Evolutionary conservation across 2,329 filamentous ascomycete genomes (phyloP), one percentile per base, ranked within the genome.

Genomic region (Botrytis sinoallii): DNA sequence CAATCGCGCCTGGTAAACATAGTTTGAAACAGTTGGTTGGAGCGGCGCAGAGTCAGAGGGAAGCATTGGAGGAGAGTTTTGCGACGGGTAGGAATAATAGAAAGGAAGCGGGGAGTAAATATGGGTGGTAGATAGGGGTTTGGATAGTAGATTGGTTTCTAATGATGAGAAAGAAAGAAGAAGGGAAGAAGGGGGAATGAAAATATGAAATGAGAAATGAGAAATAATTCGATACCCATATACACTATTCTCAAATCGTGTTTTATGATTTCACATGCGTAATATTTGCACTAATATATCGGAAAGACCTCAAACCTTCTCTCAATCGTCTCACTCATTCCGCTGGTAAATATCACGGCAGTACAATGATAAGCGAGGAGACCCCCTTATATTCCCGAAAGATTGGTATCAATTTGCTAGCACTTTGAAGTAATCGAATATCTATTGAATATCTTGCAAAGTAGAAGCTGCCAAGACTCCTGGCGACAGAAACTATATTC

Each of bases 61-160:
- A 97, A 18, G 94, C 94, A 3, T 84, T 98, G 77, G 94, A 98
- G 83, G 95, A 98, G 80, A 95, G 93, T 81, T 98, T 97, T 85
- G 94, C 94, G 32, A 86, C 91, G 77, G 93, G 94, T 9, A 91
- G 89, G 84, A 89, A 88, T 78, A 96, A 95, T 80, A 91, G 93
- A 82, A 91, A 89, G 78, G 94, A 97, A 81, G 93, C 93, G 32
- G 93, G 92, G 6, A 90, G 89, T 74, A 89, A 89, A 79, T 98
- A 98, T 84, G 95, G 95, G 8, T 98, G 94, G 93, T 91, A 76
- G 59, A 42, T 52, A 6, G 29, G 3, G n/a, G 10, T 12, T 44
- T 44, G 25, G 38, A 8, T 0, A 6, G 2, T 38, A 35, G 16
- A n/a, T 55, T 68, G 44, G 20, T 32, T 44, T 29, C n/a, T 42